Evolutionary conservation across 768 basidiomycete genomes (phyloP), one percentile per base, ranked within the genome.

Genomic region (Xanthoconium purpureum): DNA sequence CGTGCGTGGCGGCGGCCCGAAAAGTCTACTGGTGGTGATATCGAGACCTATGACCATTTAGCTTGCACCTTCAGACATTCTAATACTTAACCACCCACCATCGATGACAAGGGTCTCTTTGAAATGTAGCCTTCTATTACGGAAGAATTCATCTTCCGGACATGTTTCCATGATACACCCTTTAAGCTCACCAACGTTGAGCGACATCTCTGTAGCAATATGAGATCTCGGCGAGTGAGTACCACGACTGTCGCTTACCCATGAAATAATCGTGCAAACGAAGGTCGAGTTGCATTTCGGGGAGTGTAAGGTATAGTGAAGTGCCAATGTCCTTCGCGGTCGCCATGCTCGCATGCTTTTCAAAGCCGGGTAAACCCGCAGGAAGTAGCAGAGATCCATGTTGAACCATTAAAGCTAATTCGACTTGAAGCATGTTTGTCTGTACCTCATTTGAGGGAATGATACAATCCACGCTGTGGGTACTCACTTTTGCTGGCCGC

Each of bases 261-360:
- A 97, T 92, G 65, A 84, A 92, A 66, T 85, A 87, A 65, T 95
- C 94, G 58, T 94, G 89, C 54, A 89, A 75, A 52, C 92, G 80
- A 15, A 98, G 75, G 53, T 88, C 80, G 20, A 95, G 69, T 59
- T 91, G 88, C 12, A 95, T 66, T 54, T 87, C 80, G 1, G 94
- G 88, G 6, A 88, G 66, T 0, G 72, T 71, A 20, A 93, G 65
- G 5, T 83, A 66, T 30, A 91, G 58, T 50, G 80, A 82, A 6
- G 80, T 70, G 9, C 85, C 87, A 13, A 84, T 71, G 40, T 77
- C 75, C 39, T 77, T 74, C 15, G 69, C 51, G 5, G 58, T 51
- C 13, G 47, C 50, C 57, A 61, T 65, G 50, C 60, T 39, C 15
- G 58, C 33, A 48, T 60, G 48, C 14, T 63, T 70, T 57, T 85